Evolutionary conservation across 371 early-diverging fungal species (phyloP).

Genomic region (Gilbertella persicaria): DNA sequence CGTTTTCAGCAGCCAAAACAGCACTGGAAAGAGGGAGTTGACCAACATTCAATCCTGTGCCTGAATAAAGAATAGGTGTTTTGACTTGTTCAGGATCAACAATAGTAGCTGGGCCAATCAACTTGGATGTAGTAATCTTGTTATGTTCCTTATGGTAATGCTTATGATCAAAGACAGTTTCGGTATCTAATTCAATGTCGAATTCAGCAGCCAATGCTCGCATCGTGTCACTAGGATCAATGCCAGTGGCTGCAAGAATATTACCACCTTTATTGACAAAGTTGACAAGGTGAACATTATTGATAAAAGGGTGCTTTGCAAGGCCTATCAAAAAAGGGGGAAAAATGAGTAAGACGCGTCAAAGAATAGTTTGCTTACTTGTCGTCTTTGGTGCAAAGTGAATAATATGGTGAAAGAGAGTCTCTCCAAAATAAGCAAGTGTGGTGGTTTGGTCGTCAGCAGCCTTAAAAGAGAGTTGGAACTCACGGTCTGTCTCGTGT

Average conservation of each 20-base stretch:
- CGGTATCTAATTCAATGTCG: constrained; percentile 80
- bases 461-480: constrained; percentile 53
- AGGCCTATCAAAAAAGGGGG: constrained; percentile 10
- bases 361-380: constrained; percentile 42
- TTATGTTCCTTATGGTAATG: constrained; percentile 49
- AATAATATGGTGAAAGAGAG: constrained; percentile 69
- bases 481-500: constrained; percentile 61
- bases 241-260: constrained; percentile 71
- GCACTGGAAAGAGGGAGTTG: constrained; percentile 61
- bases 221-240: constrained; percentile 66
- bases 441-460: constrained; percentile 32
- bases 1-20: constrained; percentile 63
- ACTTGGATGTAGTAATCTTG: constrained; percentile 31
- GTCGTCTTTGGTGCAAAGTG: constrained; percentile 67
- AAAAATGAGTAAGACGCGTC: constrained; percentile 1
- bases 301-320: constrained; percentile 51
- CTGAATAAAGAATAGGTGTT: constrained; percentile 71
- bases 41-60: constrained; percentile 72
- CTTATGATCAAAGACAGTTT: constrained; percentile 73
- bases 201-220: constrained; percentile 86
- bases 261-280: constrained; percentile 95
- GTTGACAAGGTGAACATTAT: constrained; percentile 66
- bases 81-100: constrained; percentile 29
- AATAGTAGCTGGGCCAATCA: constrained; percentile 33
- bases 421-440: constrained; percentile 52